These are phyloP conservation scores for Thielaviopsis populi DNA, from an alignment of 2,329 filamentous ascomycete species.

Conservation along the genomic window DNA sequence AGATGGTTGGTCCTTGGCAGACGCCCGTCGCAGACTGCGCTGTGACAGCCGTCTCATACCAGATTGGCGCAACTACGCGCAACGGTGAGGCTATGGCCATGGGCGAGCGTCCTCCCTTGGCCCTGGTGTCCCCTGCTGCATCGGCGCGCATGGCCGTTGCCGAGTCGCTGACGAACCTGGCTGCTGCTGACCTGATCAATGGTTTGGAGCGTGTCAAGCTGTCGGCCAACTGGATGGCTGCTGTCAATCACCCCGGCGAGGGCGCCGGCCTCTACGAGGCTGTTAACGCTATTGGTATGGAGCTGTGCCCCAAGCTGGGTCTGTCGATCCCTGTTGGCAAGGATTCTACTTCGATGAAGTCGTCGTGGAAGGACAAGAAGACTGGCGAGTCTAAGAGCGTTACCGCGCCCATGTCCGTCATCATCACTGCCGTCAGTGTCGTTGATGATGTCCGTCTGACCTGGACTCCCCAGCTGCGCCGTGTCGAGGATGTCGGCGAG, in stretches of 20 bases:
- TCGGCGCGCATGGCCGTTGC: conserved; percentile 94
- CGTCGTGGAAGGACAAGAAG: conserved; percentile 68
- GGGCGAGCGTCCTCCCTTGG: conserved; percentile 81
- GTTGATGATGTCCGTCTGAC: conserved; percentile 72
- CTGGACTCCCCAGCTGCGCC: conserved; percentile 81
- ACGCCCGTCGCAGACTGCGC: conserved; percentile 86
- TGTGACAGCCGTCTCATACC: conserved; percentile 73
- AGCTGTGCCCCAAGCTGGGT: conserved; percentile 77
- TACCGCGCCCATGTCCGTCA: conserved; percentile 77
- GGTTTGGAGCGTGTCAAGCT: conserved; percentile 68
- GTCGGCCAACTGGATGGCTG: conserved; percentile 98
- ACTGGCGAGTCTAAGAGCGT: conserved; percentile 62
- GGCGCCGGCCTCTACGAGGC: conserved; percentile 86
- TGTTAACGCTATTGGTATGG: conserved; percentile 82
- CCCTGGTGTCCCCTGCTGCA: conserved; percentile 75
- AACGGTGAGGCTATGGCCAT: conserved; percentile 96
- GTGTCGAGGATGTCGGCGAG: conserved; percentile 76
- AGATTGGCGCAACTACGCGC: conserved; percentile 46
- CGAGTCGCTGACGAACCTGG: conserved; percentile 85
- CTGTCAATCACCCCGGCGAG: conserved; percentile 84
- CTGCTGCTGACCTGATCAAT: conserved; percentile 56
- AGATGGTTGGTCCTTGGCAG: conserved; percentile 96
- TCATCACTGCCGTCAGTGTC: conserved; percentile 80
- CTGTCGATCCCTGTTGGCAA: conserved; percentile 94
- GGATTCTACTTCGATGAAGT: conserved; percentile 98